Evolutionary conservation across 352 stramenopile species (phyloP).

Genomic region (Globisporangium orthogonon): DNA sequence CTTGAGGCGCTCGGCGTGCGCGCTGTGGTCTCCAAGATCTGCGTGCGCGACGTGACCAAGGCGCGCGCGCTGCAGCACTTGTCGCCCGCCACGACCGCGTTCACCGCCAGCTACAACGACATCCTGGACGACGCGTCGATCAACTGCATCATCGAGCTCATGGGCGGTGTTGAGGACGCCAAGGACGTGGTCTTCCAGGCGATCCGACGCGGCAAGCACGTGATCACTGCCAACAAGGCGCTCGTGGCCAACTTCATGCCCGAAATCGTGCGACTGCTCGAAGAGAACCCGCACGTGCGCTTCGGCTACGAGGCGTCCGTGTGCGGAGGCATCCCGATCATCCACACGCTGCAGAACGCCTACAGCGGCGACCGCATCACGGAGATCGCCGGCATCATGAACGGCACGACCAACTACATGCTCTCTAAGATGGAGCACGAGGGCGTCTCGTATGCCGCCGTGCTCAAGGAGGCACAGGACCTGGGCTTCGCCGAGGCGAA

Average conservation of each 20-base stretch:
- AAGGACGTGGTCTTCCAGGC: conserved; percentile 92
- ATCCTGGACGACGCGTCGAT: conserved; percentile 92
- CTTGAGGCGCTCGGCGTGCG: conserved; percentile 61
- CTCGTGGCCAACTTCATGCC: conserved; percentile 92
- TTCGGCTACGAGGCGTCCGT: conserved; percentile 96
- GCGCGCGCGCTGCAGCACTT: conserved; percentile 61
- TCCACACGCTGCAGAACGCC: conserved; percentile 91
- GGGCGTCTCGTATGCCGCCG: conserved; percentile 88
- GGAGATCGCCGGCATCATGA: conserved; percentile 94
- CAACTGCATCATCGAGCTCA: conserved; percentile 96
- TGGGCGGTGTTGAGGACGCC: conserved; percentile 92
- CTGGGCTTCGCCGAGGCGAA: conserved; percentile 93
- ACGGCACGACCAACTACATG: conserved; percentile 98
- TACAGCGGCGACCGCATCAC: conserved; percentile 92
- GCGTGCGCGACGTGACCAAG: conserved; percentile 76
- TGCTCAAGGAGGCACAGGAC: conserved; percentile 92
- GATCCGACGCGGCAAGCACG: conserved; percentile 89
- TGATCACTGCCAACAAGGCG: conserved; percentile 97
- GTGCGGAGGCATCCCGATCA: conserved; percentile 96
- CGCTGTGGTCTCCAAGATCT: conserved; percentile 82
- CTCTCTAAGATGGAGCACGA: conserved; percentile 95
- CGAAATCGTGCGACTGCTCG: conserved; percentile 86
- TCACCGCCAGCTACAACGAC: conserved; percentile 68
- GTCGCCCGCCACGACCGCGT: conserved; percentile 29
- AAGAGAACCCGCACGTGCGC: conserved; percentile 63